Percentiles rank a stretch among this genome's conserved stretches.
These are phyloP conservation scores for Fraxinus velutina DNA, from an alignment of 305 asterid species.

Conservation along the genomic window DNA sequence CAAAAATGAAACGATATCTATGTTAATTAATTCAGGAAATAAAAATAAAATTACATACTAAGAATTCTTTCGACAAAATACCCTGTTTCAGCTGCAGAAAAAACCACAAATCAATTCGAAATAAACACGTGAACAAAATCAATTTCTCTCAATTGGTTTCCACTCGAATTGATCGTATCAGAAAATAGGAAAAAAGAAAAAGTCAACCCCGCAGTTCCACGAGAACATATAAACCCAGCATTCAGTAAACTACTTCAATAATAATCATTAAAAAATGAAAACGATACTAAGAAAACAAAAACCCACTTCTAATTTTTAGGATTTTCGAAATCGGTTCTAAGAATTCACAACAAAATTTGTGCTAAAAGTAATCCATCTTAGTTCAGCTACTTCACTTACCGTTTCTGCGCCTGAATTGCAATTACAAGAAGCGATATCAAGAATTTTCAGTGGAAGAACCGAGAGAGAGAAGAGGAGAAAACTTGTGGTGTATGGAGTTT, in stretches of 20 bases:
- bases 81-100: neutral
- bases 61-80: neutral
- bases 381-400: neutral
- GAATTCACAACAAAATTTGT: neutral
- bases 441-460: conserved; percentile 21
- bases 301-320: neutral
- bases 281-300: neutral
- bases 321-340: neutral
- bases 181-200: neutral
- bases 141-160: conserved; percentile 1
- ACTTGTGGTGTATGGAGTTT: conserved; percentile 26
- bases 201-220: neutral
- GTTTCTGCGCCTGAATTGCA: neutral
- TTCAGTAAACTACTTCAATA: neutral
- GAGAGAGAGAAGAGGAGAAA: conserved; percentile 3
- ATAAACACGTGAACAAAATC: neutral
- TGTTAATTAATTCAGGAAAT: neutral
- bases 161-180: neutral
- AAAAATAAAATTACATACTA: neutral
- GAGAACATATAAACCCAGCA: neutral
- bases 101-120: neutral
- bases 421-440: neutral
- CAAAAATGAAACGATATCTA: neutral
- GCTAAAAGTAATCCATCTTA: neutral
- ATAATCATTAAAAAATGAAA: neutral